Evolutionary conservation across 768 basidiomycete genomes (phyloP).

Genomic region (Hydnum rufescens): DNA sequence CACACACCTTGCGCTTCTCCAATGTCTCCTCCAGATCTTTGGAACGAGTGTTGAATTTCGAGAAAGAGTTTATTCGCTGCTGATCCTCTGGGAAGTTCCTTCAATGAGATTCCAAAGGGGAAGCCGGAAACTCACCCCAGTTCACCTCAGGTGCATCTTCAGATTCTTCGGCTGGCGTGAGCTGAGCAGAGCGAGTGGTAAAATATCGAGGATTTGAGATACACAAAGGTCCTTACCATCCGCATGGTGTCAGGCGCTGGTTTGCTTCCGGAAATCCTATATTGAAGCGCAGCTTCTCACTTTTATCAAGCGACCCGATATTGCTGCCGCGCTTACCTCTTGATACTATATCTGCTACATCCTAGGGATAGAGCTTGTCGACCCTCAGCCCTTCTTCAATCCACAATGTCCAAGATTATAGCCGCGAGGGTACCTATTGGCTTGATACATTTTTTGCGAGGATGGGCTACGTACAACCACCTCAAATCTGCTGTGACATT

Average conservation of each 20-base stretch:
- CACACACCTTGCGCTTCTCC: constrained; percentile 45
- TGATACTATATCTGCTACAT: not conserved
- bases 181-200: too few relatives aligned
- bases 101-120: not conserved
- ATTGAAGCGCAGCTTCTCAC: too few relatives aligned
- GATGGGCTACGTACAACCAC: constrained; percentile 19
- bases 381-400: not conserved
- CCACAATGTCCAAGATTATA: not conserved
- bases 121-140: constrained; percentile 38
- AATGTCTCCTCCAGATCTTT: constrained; percentile 53
- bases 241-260: too few relatives aligned
- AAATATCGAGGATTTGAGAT: too few relatives aligned
- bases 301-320: too few relatives aligned
- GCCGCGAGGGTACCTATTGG: not conserved
- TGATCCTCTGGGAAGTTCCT: constrained; percentile 37
- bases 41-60: constrained; percentile 69
- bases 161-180: constrained; percentile 44
- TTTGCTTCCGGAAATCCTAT: too few relatives aligned
- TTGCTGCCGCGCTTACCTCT: not conserved
- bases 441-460: too few relatives aligned
- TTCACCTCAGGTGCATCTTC: constrained; percentile 63
- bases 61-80: constrained; percentile 78
- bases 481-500: constrained; percentile 38
- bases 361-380: not conserved
- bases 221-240: too few relatives aligned